These are phyloP conservation scores for Kwoniella europaea DNA, from an alignment of 768 basidiomycete genomes.

Conservation along the genomic window DNA sequence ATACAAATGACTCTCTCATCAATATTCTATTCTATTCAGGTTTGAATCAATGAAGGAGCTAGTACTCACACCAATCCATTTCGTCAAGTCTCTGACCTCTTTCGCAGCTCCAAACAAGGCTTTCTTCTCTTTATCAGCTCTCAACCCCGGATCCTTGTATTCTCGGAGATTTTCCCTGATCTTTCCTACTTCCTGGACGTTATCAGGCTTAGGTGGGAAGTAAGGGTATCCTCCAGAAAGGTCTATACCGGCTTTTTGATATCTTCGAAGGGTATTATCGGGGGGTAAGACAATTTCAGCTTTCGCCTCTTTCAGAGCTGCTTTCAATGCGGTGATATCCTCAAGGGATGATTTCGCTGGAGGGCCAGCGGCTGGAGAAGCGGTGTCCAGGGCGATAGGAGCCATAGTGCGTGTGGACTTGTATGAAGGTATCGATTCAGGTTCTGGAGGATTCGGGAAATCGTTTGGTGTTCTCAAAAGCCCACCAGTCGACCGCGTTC, in stretches of 20 bases:
- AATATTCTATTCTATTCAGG: neutral
- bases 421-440: neutral
- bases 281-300: conserved; percentile 33
- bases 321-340: conserved; percentile 27
- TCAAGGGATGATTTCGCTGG: conserved; percentile 15
- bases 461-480: no score
- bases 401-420: conserved; percentile 26
- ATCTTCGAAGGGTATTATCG: conserved; percentile 40
- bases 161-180: conserved; percentile 41
- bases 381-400: conserved; percentile 41
- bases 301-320: conserved; percentile 20
- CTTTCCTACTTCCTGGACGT: conserved; percentile 45
- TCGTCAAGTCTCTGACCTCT: conserved; percentile 72
- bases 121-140: conserved; percentile 73
- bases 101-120: conserved; percentile 68
- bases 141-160: conserved; percentile 67
- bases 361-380: neutral
- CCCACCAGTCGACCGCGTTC: no score
- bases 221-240: conserved; percentile 48
- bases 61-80: conserved; percentile 63
- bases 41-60: no score
- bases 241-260: conserved; percentile 49
- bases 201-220: conserved; percentile 46
- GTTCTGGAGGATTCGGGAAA: no score
- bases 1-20: neutral